phyloP scores from a whole-genome alignment of 164 flowering plant genomes.

The Tetrastigma voinierianum region DNA sequence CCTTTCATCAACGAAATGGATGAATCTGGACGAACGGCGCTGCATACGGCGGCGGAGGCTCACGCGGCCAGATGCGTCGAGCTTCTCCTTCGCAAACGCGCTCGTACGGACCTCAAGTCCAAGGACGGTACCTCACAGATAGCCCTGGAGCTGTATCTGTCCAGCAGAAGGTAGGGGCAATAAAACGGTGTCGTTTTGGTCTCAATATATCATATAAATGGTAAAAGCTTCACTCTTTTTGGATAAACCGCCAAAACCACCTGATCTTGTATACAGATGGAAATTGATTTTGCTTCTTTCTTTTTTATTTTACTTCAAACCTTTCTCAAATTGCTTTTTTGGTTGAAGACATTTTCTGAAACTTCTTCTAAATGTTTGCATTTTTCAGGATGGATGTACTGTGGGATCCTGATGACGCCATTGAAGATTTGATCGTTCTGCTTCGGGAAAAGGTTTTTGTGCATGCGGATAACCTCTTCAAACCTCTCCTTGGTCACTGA shows the following conservation, averaged over 20 bases:
- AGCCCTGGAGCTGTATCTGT: slow-evolving; percentile 40
- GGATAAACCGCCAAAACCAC: neutral
- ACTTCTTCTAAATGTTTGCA: neutral
- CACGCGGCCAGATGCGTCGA: slow-evolving; percentile 42
- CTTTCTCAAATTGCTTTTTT: neutral
- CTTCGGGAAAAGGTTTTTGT: slow-evolving; percentile 38
- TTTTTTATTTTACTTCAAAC: slow-evolving; percentile 1
- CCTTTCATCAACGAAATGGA: slow-evolving; percentile 36
- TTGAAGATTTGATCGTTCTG: slow-evolving; percentile 38
- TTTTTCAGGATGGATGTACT: slow-evolving; percentile 37
- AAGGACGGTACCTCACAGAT: slow-evolving; percentile 33
- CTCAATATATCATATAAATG: neutral
- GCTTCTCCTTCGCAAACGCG: slow-evolving; percentile 36
- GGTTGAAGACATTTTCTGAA: neutral
- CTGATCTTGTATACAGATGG: neutral
- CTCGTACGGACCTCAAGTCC: slow-evolving; percentile 46
- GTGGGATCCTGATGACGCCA: slow-evolving; percentile 37
- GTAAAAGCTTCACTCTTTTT: slow-evolving; percentile 1
- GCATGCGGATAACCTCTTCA: neutral
- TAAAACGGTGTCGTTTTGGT: slow-evolving; percentile 17
- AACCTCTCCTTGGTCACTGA: neutral
- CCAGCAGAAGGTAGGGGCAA: slow-evolving; percentile 26
- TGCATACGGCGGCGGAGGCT: slow-evolving; percentile 54
- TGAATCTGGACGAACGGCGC: slow-evolving; percentile 28
- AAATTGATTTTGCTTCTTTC: neutral